Percentiles rank a stretch among this genome's conserved stretches.
Evolutionary conservation across 257 asterid genomes (phyloP).

Genomic region (Nicotiana attenuata): DNA sequence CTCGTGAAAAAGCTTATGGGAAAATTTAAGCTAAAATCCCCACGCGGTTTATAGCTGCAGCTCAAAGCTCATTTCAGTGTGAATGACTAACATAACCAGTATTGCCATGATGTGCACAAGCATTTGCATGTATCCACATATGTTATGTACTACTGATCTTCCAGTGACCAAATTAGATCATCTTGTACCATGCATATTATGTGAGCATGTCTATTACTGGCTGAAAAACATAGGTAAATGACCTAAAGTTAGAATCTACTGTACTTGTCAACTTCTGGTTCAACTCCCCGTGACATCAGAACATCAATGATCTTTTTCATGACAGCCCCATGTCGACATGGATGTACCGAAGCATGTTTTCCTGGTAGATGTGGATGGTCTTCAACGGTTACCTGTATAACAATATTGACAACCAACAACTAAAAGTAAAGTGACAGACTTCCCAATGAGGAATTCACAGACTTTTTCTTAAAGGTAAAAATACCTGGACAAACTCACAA

Average conservation of each 20-base stretch:
- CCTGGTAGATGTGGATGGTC: slow-evolving; percentile 96
- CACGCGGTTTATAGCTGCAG: too few species aligned
- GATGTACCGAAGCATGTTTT: slow-evolving; percentile 93
- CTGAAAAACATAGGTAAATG: neutral
- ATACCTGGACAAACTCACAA: neutral
- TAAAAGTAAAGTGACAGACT: neutral
- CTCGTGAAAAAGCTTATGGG: too few species aligned
- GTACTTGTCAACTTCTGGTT: slow-evolving; percentile 93
- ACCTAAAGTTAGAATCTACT: neutral
- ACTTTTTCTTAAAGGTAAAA: neutral
- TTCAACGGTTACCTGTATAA: slow-evolving; percentile 80
- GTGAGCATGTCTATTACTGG: neutral
- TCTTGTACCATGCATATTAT: neutral
- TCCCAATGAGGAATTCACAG: neutral
- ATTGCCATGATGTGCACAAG: too few species aligned
- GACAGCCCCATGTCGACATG: slow-evolving; percentile 98
- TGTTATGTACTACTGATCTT: too few species aligned
- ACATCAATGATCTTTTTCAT: slow-evolving; percentile 96
- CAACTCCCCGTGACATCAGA: slow-evolving; percentile 84
- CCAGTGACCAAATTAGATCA: too few species aligned
- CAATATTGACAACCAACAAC: neutral
- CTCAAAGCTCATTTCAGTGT: too few species aligned
- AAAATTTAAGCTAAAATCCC: too few species aligned
- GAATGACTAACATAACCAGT: too few species aligned
- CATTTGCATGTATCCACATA: too few species aligned